Base-by-base conservation (phyloP, 2,329 filamentous ascomycete genomes). In the Aurifilum marmelostoma region DNA sequence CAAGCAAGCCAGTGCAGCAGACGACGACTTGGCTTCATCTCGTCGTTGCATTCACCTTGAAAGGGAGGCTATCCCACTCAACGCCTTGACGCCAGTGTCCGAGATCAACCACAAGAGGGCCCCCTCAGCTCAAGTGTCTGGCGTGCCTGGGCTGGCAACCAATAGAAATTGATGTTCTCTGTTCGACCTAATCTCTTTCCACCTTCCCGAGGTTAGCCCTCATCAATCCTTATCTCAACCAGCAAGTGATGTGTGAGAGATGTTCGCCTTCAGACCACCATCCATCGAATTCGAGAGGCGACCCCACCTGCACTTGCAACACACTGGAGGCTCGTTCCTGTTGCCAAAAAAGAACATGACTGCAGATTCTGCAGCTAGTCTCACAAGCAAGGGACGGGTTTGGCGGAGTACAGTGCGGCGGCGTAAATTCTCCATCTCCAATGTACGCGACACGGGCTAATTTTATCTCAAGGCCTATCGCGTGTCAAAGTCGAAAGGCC, bases 1-100 rank as follows among this genome's bases (percentile, higher is more conserved):
- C 59, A 43, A 32, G 29, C 37, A 62, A 21, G 43, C 3, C 34
- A 27, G 37, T 39, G 59, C 37, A 62, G 59, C 59, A 62, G 59
- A 62, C 8, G 56, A 34, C 29, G 6, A 32, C n/a, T 8, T 34
- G 4, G 9, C 18, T 4, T 14, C n/a, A 7, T n/a, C 56, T 16
- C 11, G 37, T n/a, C 56, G 21, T 27, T 56, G 24, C 5, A 32
- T 18, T 18, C 14, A 16, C 27, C 5, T 56, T 56, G 52, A 32
- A 5, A 3, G 4, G 50, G 24, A 12, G 50, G 54, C 5, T 12
- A 21, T 32, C 29, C 2, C 37, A 12, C 56, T 59, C 2, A 14
- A 37, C 21, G 32, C 32, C 24, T 56, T 56, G 27, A 56, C 24
- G 16, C 24, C 52, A 5, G 8, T 29, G 24, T 18, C 24, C 27